phyloP scores from a whole-genome alignment of 208 protist genomes.

The Naegleria fowleri region DNA sequence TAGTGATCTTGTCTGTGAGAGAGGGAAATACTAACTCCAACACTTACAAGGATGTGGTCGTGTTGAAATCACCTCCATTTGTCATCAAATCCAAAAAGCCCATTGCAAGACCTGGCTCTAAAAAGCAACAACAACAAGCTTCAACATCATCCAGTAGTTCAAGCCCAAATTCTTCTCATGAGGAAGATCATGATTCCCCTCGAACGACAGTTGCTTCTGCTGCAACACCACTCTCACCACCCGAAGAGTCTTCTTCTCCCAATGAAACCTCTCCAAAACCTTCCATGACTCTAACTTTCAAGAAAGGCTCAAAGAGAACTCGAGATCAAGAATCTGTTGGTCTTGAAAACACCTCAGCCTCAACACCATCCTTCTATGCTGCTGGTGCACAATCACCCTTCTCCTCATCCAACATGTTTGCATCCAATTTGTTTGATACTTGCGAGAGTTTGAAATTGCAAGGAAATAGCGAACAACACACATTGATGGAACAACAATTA shows the following conservation, averaged over 20 bases:
- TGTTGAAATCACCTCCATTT: background rate
- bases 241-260: background rate
- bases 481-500: background rate
- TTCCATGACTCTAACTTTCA: background rate
- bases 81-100: conserved; percentile 16
- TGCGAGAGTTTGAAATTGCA: background rate
- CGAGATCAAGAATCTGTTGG: background rate
- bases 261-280: background rate
- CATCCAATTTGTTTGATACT: background rate
- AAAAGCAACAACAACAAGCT: background rate
- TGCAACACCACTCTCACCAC: no score
- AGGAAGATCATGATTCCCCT: background rate
- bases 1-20: background rate
- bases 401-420: background rate
- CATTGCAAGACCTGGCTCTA: background rate
- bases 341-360: background rate
- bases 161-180: background rate
- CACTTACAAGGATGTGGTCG: background rate
- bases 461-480: background rate
- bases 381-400: background rate
- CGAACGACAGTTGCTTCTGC: background rate
- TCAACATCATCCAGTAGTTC: background rate
- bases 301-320: background rate
- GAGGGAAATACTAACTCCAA: background rate
- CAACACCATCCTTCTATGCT: background rate